Conservation (phyloP, 2,329 filamentous ascomycete species). For the Ceratocystis huliohia region DNA sequence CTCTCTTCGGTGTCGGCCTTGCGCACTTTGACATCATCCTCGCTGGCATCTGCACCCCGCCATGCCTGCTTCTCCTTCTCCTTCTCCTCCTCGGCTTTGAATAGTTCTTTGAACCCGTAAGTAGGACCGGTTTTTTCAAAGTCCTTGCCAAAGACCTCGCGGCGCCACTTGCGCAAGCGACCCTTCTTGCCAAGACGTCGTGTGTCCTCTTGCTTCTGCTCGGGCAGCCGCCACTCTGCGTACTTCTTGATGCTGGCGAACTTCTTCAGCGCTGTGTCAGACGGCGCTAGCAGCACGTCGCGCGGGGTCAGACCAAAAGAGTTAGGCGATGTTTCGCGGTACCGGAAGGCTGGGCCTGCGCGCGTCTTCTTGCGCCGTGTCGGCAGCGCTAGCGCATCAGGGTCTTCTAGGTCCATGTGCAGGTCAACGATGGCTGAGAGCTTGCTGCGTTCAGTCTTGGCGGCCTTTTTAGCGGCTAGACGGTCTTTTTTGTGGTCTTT, state of each 20-base stretch:
- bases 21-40: slow-evolving; percentile 26
- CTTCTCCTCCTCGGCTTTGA: slow-evolving; percentile 25
- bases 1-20: slow-evolving; percentile 25
- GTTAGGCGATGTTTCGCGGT: slow-evolving; percentile 84
- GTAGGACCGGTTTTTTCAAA: slow-evolving; percentile 45
- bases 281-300: slow-evolving; percentile 81
- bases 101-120: slow-evolving; percentile 40
- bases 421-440: slow-evolving; percentile 79
- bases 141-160: slow-evolving; percentile 48
- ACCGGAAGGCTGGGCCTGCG: slow-evolving; percentile 53
- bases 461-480: slow-evolving; percentile 50
- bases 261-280: slow-evolving; percentile 73
- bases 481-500: slow-evolving; percentile 49
- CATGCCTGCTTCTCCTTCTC: slow-evolving; percentile 23
- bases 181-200: slow-evolving; percentile 90
- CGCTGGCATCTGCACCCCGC: slow-evolving; percentile 8
- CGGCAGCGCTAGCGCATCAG: slow-evolving; percentile 37
- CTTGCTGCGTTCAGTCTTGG: slow-evolving; percentile 68
- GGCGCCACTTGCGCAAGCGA: slow-evolving; percentile 71
- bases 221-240: slow-evolving; percentile 71
- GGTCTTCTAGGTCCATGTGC: slow-evolving; percentile 60
- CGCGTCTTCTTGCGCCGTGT: slow-evolving; percentile 20
- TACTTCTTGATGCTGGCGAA: slow-evolving; percentile 93
- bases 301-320: slow-evolving; percentile 78
- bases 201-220: slow-evolving; percentile 80